Base-by-base conservation (phyloP, 2,329 filamentous ascomycete species). In the Incumbomyces lentus region DNA sequence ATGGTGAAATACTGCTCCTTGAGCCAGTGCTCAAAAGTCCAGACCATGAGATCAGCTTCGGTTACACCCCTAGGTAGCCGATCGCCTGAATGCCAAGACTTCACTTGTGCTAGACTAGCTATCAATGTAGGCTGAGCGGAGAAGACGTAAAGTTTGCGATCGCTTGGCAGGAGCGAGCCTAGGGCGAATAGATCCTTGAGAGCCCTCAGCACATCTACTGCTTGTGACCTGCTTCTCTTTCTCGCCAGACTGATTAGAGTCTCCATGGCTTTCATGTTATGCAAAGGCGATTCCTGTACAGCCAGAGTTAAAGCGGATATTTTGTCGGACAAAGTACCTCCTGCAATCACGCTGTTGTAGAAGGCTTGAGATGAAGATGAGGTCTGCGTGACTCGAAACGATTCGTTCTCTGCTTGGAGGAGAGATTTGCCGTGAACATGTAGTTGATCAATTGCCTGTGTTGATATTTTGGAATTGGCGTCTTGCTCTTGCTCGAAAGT, bases 311-410 rank as follows among this genome's bases (percentile, higher is more conserved):
- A 72, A 2, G 92, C 93, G 2, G 92, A 98, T 36, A 96, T 84
- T 64, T 95, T 96, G 64, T 98, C 92, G 47, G 88, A 93, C 57
- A 96, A 78, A 8, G 93, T 98, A 72, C 92, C 92, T 1, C 89
- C 93, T 8, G 87, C 73, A 86, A 96, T 95, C 63, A 98, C 95
- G 14, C 88, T 94, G 1, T 89, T 86, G 73, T 96, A 82, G 71
- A 98, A 98, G 64, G 89, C 94, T 66, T 93, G 85, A 34, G 89
- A 90, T 2, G 90, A 92, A 42, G 86, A 79, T 6, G 85, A 79
- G 47, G 84, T 70, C 55, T 86, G 73, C 34, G 75, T 82, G 19
- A 79, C 77, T 46, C 75, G 74, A 67, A 95, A 98, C 39, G 78
- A 72, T 34, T 78, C 73, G 51, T 84, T 84, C 61, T 98, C 92